Base-by-base conservation (phyloP, 768 basidiomycete species). In the Hygrophorus russula region DNA sequence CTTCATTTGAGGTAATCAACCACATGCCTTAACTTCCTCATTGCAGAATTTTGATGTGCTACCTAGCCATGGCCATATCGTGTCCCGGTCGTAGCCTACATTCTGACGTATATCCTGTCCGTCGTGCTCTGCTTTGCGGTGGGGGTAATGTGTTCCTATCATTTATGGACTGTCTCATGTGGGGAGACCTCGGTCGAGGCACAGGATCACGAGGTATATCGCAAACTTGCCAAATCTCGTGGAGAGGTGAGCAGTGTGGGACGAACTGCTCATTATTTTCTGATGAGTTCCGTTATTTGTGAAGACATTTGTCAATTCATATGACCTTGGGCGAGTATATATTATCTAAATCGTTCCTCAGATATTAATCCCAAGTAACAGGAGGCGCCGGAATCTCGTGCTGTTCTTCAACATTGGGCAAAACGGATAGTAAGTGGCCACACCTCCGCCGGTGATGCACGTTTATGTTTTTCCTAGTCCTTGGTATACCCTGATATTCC, bases 141-240 rank as follows among this genome's bases (percentile, higher is more conserved):
- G 0, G 63, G 73, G 3, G 65, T 83, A 31, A 86, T 92, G 83
- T 63, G 76, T 3, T 54, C 64, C 2, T 91, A 78, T 64, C 87
- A 90, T 49, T 47, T 91, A 1, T 84, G 76, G 66, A 71, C 82
- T 44, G 62, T 96, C 10, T 59, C 74, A 0, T 58, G 66, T 29
- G 91, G 80, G 0, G 92, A 97, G 57, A 97, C 92, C 0, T 75
- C 82, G 1, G 93, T 98, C 5, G 96, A 99, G 61, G 71, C 73
- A 5, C 88, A 91, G 49, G 94, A 98, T 53, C 77, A 91, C 53
- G 78, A 79, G 6, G 71, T 82, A 20, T 94, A 98, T 55, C 67
- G 74, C 1, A 74, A 66, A 45, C 61, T 76, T 29, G 91, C 92
- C 1, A 73, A 74, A 45, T 61, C 66, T 8, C 67, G 90, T 18